Base-by-base conservation (phyloP, 23 red algal genomes). In the Gracilaria vermiculophylla region DNA sequence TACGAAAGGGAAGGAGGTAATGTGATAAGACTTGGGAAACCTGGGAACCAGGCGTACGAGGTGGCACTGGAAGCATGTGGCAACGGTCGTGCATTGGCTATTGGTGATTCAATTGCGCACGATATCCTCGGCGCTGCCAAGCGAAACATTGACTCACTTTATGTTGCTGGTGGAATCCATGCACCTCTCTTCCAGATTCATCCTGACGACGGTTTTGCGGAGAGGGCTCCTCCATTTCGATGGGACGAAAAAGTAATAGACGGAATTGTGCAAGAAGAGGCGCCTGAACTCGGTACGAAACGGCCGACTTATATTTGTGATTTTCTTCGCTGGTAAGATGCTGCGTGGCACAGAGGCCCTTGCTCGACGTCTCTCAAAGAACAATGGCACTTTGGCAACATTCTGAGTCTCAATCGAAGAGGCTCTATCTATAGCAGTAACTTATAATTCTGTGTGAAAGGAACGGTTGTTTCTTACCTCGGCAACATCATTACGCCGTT, bases 131-230 rank as follows among this genome's bases (percentile, higher is more conserved):
- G 94, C 20, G 94, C 87, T 54, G 58, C 52, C 0, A 77, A 66
- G 41, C 43, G 66, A 47, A 80, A 80, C n/a, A 74, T 96, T 37
- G 94, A 92, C 34, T 74, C 70, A 25, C 53, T 92, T 27, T 92
- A 88, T 56, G 66, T 88, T 17, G 94, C 88, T 28, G 94, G 94
- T 34, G 94, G 94, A 51, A 96, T 96, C 41, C 53, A 96, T 64
- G 94, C 87, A 0, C 37, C 80, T 10, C 33, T 28, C 14, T 92
- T 94, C 35, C 73, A 73, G 5, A 69, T 94, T 43, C 20, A 81
- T 19, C 41, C 69, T 37, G 37, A 25, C 15, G 66, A 76, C 37
- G 90, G 81, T 7, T 57, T 69, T 44, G 47, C 27, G 4, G 81
- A 23, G 45, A 28, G 77, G 15, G 40, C 52, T 41, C 3, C 29